phyloP scores from a whole-genome alignment of 768 basidiomycete genomes.

The Leucogyrophana mollusca region DNA sequence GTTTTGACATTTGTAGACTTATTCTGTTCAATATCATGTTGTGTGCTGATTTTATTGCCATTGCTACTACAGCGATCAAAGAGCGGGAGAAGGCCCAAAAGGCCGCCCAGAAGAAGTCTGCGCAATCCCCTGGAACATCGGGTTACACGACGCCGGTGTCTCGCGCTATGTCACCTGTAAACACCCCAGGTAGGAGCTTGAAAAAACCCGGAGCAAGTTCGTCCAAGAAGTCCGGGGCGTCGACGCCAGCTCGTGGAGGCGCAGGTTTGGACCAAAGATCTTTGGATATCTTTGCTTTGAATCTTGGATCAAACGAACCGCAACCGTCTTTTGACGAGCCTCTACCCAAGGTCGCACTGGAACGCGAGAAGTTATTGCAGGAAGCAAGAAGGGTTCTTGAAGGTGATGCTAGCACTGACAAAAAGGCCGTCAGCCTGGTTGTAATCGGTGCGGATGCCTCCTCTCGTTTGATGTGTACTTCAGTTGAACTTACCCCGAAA shows the following conservation, averaged over 20 bases:
- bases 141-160: conserved; percentile 39
- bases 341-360: conserved; percentile 63
- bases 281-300: conserved; percentile 74
- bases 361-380: conserved; percentile 79
- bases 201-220: conserved; percentile 39
- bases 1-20: conserved; percentile 30
- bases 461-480: background rate
- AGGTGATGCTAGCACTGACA: conserved; percentile 46
- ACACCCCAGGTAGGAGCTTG: conserved; percentile 39
- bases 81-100: conserved; percentile 78
- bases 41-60: conserved; percentile 41
- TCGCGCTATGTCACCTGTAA: conserved; percentile 42
- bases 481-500: conserved; percentile 3
- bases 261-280: conserved; percentile 51
- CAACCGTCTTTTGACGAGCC: conserved; percentile 41
- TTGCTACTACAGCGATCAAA: conserved; percentile 59
- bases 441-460: conserved; percentile 70
- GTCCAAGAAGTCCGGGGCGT: conserved; percentile 37
- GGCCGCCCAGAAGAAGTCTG: conserved; percentile 44
- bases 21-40: conserved; percentile 30
- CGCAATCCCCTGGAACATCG: conserved; percentile 34
- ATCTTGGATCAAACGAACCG: conserved; percentile 52
- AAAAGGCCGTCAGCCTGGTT: conserved; percentile 79
- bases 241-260: conserved; percentile 36
- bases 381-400: conserved; percentile 63